These are phyloP conservation scores for Daedaleopsis nitida DNA, from an alignment of 768 basidiomycete species.

Conservation along the genomic window DNA sequence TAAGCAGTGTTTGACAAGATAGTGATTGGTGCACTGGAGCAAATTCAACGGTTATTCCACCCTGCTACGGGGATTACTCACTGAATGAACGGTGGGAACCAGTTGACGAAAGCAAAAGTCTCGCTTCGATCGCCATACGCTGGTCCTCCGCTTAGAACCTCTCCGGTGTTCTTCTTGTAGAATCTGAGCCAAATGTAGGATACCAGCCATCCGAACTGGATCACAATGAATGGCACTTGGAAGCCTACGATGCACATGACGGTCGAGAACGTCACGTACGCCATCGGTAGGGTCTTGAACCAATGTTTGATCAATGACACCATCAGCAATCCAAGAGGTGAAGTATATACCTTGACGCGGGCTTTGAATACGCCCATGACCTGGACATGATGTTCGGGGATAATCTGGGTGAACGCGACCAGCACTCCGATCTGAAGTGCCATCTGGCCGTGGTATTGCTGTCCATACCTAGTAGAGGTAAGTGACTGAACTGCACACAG, in stretches of 20 bases:
- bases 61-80: constrained; percentile 42
- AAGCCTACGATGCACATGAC: constrained; percentile 81
- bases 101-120: constrained; percentile 91
- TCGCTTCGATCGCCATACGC: constrained; percentile 94
- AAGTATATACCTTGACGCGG: constrained; percentile 76
- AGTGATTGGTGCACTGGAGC: constrained; percentile 69
- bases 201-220: constrained; percentile 99
- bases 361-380: constrained; percentile 81
- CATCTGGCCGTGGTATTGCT: constrained; percentile 91
- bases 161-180: constrained; percentile 84
- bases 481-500: neutral
- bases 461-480: constrained; percentile 67
- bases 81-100: constrained; percentile 98
- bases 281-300: constrained; percentile 88
- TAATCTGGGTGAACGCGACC: constrained; percentile 96
- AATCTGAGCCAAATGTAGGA: constrained; percentile 96
- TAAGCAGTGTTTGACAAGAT: constrained; percentile 68
- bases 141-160: constrained; percentile 60
- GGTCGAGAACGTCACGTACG: constrained; percentile 87
- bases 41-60: constrained; percentile 4
- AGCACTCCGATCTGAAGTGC: constrained; percentile 86
- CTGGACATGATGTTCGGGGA: constrained; percentile 98
- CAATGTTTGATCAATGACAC: neutral
- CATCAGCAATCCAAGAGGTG: neutral
- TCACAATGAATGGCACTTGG: constrained; percentile 89